Evolutionary conservation across 176 grass and related monocot genomes (phyloP).

Genomic region (Leersia perrieri): DNA sequence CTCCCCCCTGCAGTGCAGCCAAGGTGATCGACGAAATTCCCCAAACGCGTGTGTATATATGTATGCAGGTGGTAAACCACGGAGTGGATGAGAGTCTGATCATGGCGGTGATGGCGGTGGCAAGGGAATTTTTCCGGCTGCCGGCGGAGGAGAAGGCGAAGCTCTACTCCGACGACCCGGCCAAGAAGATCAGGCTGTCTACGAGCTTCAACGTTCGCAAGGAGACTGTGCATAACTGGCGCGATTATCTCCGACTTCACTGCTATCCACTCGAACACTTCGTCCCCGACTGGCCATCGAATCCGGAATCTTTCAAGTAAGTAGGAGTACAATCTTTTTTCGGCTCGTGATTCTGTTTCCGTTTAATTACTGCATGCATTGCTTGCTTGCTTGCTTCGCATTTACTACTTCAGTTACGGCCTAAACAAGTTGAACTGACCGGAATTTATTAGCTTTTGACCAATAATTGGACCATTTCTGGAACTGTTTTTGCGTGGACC

Average conservation of each 20-base stretch:
- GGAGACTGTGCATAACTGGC: constrained; percentile 81
- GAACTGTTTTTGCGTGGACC: not conserved
- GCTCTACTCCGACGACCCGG: constrained; percentile 78
- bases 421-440: not conserved
- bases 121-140: constrained; percentile 58
- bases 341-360: not conserved
- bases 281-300: constrained; percentile 63
- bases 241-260: constrained; percentile 86
- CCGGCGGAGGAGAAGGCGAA: constrained; percentile 70
- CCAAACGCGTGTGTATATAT: no score
- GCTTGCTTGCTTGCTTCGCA: not conserved
- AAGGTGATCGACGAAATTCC: no score
- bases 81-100: constrained; percentile 32
- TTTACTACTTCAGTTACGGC: not conserved
- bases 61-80: constrained; percentile 54
- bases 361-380: not conserved
- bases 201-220: constrained; percentile 79
- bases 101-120: constrained; percentile 34
- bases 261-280: constrained; percentile 71
- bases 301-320: constrained; percentile 60
- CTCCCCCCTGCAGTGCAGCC: no score
- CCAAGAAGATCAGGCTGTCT: constrained; percentile 65
- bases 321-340: constrained; percentile 1
- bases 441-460: not conserved
- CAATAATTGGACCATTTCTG: not conserved